These are phyloP conservation scores for Breviolum minutum DNA, from an alignment of 73 alveolate species.

Conservation along the genomic window DNA sequence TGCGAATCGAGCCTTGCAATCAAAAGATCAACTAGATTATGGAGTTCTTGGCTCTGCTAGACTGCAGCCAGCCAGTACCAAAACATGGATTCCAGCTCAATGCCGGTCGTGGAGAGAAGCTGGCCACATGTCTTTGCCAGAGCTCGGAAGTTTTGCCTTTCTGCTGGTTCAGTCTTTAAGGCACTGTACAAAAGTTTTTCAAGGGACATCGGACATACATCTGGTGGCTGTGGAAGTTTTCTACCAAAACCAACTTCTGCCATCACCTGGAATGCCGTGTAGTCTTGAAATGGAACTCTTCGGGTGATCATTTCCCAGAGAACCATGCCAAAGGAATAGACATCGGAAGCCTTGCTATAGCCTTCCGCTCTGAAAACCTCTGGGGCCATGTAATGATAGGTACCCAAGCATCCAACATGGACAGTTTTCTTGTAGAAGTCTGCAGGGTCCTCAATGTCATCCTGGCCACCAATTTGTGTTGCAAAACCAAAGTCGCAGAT, in stretches of 20 bases:
- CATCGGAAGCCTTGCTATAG: conserved; percentile 99
- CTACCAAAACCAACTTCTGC: conserved; percentile 15
- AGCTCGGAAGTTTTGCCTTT: background rate
- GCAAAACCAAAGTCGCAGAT: conserved; percentile 37
- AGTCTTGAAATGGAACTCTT: conserved; percentile 30
- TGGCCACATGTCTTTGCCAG: background rate
- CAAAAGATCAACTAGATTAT: background rate
- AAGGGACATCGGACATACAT: background rate
- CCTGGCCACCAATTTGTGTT: background rate
- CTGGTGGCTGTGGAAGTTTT: conserved; percentile 34
- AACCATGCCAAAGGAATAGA: conserved; percentile 99
- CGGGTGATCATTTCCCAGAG: conserved; percentile 97
- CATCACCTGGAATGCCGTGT: conserved; percentile 24
- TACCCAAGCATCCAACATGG: conserved; percentile 64
- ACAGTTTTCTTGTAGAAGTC: background rate
- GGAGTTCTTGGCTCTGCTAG: background rate
- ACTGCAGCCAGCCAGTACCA: conserved; percentile 19
- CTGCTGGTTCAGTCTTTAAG: conserved; percentile 9
- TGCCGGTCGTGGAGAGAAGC: background rate
- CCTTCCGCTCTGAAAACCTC: conserved; percentile 51
- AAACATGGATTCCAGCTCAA: conserved; percentile 38
- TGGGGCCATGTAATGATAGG: conserved; percentile 88
- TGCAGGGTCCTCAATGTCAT: background rate
- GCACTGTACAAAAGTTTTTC: conserved; percentile 4
- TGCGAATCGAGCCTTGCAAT: conserved; percentile 8